Evolutionary conservation across 306 rosid species (phyloP).

Genomic region (Cajanus cajan): DNA sequence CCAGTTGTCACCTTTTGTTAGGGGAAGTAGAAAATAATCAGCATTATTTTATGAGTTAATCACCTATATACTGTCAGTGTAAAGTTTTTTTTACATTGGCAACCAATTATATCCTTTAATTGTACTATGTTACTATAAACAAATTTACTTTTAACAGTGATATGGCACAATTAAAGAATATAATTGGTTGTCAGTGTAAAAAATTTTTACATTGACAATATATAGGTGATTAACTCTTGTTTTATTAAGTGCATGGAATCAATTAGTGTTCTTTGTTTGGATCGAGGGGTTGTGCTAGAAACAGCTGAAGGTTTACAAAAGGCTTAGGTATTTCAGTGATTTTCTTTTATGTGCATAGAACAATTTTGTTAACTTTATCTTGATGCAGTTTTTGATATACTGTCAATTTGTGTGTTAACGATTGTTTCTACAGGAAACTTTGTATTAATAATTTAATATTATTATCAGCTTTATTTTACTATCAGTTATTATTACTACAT

Average conservation of each 20-base stretch:
- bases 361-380: no score
- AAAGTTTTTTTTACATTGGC: no score
- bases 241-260: conserved; percentile 66
- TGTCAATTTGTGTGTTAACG: conserved; percentile 12
- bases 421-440: not conserved
- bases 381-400: not conserved
- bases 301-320: conserved; percentile 83
- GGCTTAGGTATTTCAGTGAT: conserved; percentile 67
- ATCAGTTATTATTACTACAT: not conserved
- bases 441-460: not conserved
- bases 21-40: conserved; percentile 73
- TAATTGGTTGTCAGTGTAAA: no score
- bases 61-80: no score
- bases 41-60: no score
- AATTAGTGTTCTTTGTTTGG: conserved; percentile 69
- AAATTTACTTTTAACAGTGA: no score
- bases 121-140: no score
- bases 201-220: no score
- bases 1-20: conserved; percentile 84
- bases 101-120: no score
- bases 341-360: conserved; percentile 22
- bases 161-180: no score
- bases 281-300: conserved; percentile 73
- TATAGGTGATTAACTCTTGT: no score
- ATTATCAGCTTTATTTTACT: conserved; percentile 9